Evolutionary conservation across 1,284 basidiomycete genomes (phyloP).

Genomic region (Neonothopanus nambi): DNA sequence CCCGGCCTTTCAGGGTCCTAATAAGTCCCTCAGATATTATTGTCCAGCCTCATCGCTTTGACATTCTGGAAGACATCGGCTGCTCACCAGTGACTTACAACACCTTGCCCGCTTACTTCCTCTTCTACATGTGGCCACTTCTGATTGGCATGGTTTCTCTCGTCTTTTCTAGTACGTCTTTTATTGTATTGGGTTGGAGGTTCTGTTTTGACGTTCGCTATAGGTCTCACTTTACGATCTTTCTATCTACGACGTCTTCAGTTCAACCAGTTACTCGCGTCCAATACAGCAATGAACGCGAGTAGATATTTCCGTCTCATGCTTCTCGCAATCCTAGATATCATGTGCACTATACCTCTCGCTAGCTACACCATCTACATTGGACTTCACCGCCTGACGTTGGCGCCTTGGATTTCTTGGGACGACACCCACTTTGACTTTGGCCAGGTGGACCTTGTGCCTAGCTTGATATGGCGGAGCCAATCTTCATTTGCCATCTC

Average conservation of each 20-base stretch:
- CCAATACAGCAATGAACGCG: slow-evolving; percentile 28
- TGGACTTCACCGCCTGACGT: slow-evolving; percentile 3
- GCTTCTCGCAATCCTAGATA: slow-evolving; percentile 42
- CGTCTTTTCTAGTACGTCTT: slow-evolving; percentile 33
- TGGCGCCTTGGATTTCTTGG: slow-evolving; percentile 33
- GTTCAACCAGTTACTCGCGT: slow-evolving; percentile 38
- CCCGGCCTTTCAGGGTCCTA: too few relatives aligned
- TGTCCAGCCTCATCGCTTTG: slow-evolving; percentile 21
- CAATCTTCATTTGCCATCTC: background rate
- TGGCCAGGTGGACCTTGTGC: background rate
- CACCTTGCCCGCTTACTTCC: slow-evolving; percentile 10
- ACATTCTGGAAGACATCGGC: slow-evolving; percentile 19
- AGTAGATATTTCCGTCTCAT: slow-evolving; percentile 47
- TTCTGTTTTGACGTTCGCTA: background rate
- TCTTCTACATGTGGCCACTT: slow-evolving; percentile 35
- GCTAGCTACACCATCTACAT: slow-evolving; percentile 30
- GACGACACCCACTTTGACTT: slow-evolving; percentile 29
- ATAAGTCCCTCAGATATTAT: slow-evolving; percentile 37
- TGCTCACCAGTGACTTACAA: slow-evolving; percentile 16
- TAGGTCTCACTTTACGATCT: slow-evolving; percentile 37
- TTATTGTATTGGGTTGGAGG: background rate
- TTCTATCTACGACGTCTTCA: slow-evolving; percentile 30
- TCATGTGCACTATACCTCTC: slow-evolving; percentile 41
- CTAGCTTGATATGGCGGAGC: background rate
- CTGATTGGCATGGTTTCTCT: slow-evolving; percentile 34